A percentile compares a stretch with the other conserved stretches of the same genome.
These are phyloP conservation scores for Lecanicillium sp. DNA, from an alignment of 2,329 filamentous ascomycete genomes.

Conservation along the genomic window DNA sequence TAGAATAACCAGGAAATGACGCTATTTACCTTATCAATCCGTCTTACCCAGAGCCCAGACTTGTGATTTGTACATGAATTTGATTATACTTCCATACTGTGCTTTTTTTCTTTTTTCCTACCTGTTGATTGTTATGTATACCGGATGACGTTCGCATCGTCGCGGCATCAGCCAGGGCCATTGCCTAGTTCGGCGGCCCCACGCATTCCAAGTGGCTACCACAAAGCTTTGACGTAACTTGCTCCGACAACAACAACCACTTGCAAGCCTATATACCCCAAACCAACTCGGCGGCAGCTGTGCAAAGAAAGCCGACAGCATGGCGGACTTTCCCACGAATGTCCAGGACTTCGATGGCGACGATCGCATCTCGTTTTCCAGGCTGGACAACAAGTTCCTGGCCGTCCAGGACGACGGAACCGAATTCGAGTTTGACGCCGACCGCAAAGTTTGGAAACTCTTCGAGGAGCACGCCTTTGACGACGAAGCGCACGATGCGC, in stretches of 20 bases:
- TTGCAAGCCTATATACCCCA: no score
- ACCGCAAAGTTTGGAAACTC: slow-evolving; percentile 67
- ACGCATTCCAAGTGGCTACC: slow-evolving; percentile 1
- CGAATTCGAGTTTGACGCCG: slow-evolving; percentile 75
- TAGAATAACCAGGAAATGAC: no score
- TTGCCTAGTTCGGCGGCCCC: slow-evolving; percentile 2
- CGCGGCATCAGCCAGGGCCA: no score
- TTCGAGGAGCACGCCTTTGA: slow-evolving; percentile 36
- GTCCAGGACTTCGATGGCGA: slow-evolving; percentile 66
- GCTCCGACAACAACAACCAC: slow-evolving; percentile 4
- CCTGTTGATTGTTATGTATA: no score
- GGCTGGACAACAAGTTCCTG: slow-evolving; percentile 71
- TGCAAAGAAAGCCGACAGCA: no score
- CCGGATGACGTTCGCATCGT: no score
- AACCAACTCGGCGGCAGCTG: no score
- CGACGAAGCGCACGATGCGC: slow-evolving; percentile 29
- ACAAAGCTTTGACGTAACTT: slow-evolving; percentile 1
- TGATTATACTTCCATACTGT: no score
- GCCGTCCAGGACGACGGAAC: slow-evolving; percentile 77
- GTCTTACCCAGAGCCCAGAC: no score
- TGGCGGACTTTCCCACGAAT: slow-evolving; percentile 45
- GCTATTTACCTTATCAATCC: no score
- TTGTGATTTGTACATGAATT: no score
- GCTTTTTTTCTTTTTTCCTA: no score
- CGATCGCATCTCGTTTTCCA: slow-evolving; percentile 81